Percentiles rank a stretch among this genome's conserved stretches.
Evolutionary conservation across 257 asterid species (phyloP).

Genomic region (Nicotiana obtusifolia): DNA sequence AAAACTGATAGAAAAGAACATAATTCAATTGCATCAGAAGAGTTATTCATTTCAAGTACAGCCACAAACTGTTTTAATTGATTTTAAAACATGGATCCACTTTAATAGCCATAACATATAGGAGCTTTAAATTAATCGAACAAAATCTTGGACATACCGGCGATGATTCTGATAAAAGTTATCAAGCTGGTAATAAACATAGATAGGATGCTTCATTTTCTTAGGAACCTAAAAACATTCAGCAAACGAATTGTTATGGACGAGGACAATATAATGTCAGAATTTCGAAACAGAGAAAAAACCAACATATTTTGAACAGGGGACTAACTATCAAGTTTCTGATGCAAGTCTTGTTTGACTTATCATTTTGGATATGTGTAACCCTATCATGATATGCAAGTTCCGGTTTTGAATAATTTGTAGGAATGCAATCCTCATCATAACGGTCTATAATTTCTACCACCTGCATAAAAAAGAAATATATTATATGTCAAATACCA

Average conservation of each 20-base stretch:
- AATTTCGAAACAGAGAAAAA: background rate
- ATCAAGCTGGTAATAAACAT: constrained; percentile 72
- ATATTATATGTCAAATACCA: background rate
- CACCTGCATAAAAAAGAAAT: constrained; percentile 39
- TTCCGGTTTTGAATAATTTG: constrained; percentile 13
- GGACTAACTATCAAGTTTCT: constrained; percentile 42
- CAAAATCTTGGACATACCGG: constrained; percentile 40
- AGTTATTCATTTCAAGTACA: background rate
- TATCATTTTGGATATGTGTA: constrained; percentile 36
- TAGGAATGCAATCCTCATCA: constrained; percentile 53
- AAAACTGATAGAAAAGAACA: background rate
- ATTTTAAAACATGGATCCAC: background rate
- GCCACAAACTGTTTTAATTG: background rate
- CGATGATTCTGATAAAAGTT: constrained; percentile 89
- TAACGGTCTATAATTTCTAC: constrained; percentile 71
- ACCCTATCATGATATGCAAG: constrained; percentile 34
- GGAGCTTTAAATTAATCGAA: background rate
- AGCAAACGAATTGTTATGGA: background rate
- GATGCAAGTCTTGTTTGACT: constrained; percentile 46
- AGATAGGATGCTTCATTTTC: constrained; percentile 75
- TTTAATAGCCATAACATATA: background rate
- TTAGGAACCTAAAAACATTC: constrained; percentile 48
- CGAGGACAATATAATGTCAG: background rate
- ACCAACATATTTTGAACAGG: background rate
- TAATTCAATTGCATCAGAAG: background rate